Evolutionary conservation across 2,329 filamentous ascomycete genomes (phyloP), one percentile per base, ranked within the genome.

Genomic region (Knoxdaviesia capensis): DNA sequence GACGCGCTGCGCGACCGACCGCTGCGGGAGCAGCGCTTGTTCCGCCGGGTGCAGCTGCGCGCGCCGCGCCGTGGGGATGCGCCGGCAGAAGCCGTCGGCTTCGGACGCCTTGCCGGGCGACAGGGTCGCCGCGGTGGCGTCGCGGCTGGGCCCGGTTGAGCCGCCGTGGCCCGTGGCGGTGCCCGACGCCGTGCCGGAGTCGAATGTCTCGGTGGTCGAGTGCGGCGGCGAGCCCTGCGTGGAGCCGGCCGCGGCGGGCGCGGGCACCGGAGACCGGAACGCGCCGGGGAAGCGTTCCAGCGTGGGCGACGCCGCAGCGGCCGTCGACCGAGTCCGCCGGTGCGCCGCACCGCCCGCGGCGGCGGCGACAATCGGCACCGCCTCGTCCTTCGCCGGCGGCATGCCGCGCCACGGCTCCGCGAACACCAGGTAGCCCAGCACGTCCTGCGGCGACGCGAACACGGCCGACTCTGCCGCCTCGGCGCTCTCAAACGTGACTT

Each of bases 401-500:
- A 74, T 61, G 40, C 77, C 76, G 45, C 70, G 65, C 55, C 81
- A 87, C 31, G 68, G 64, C 58, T 86, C 80, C 34, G 79, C 82
- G 51, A 73, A 75, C 30, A 87, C 74, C 8, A 80, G 57, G 53
- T 80, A 68, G 7, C 80, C 80, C 43, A 82, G 64, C 46, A 87
- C 73, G 45, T 68, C 69, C 58, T 85, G 77, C 0, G 81, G 81
- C 41, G 79, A 84, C 42, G 72, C 70, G 53, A 71, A 79, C 36
- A 77, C 61, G 28, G 81, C 81, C 7, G 73, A 65, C 45, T 82
- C 77, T 20, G 79, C 81, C 2, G 80, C 77, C 49, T 80, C 71
- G 40, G 69, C 66, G 36, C 76, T 82, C 58, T 85, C 81, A 52
- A 85, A 87, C 1, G 81, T 87, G 43, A 87, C 66, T 57, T 86